Evolutionary conservation across 352 stramenopile genomes (phyloP).

Genomic region (Pythium guiyangense): DNA sequence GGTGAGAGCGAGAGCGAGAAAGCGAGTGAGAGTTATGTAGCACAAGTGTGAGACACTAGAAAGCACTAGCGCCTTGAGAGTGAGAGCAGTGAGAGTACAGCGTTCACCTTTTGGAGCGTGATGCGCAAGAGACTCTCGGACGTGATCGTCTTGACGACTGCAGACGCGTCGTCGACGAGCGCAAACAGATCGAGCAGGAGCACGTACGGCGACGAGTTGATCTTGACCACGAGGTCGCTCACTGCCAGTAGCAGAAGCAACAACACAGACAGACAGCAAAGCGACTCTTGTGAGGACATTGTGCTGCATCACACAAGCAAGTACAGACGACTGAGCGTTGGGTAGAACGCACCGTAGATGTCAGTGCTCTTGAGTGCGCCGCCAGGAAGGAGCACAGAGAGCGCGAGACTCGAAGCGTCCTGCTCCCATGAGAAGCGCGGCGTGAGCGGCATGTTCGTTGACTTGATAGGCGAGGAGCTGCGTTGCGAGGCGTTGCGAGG

Average conservation of each 20-base stretch:
- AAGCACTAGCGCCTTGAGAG: no score
- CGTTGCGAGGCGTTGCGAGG: no score
- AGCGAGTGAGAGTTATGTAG: no score
- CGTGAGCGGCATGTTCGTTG: slow-evolving; percentile 47
- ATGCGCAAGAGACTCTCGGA: slow-evolving; percentile 39
- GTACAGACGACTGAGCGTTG: neutral
- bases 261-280: neutral
- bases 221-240: slow-evolving; percentile 74
- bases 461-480: no score
- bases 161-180: slow-evolving; percentile 44
- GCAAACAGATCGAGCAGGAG: slow-evolving; percentile 65
- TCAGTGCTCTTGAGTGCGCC: slow-evolving; percentile 43
- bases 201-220: slow-evolving; percentile 75
- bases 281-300: neutral
- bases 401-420: slow-evolving; percentile 35
- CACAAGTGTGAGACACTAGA: no score
- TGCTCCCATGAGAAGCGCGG: slow-evolving; percentile 68
- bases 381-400: slow-evolving; percentile 52
- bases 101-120: slow-evolving; percentile 35
- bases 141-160: slow-evolving; percentile 38
- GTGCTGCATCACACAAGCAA: neutral
- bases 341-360: slow-evolving; percentile 55
- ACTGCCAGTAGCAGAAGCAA: slow-evolving; percentile 22
- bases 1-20: neutral
- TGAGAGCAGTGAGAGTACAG: neutral